Base-by-base conservation (phyloP, 495 filamentous ascomycete species). In the Staphylotrichum longicolle region DNA sequence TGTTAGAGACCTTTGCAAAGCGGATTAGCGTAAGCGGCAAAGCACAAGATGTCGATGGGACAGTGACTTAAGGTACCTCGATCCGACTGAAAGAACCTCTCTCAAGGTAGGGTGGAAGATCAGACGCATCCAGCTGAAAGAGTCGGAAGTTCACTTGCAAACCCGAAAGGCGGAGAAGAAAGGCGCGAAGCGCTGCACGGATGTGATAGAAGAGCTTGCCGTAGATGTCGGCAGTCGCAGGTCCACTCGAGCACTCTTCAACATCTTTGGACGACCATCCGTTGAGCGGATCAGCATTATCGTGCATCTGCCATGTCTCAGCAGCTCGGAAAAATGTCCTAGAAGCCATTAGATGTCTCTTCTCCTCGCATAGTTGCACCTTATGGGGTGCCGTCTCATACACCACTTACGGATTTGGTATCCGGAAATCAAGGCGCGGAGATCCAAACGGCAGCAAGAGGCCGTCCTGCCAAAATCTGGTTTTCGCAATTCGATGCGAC, bases 371-470 rank as follows among this genome's bases (percentile, higher is more conserved):
- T 27, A 27, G 20, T 27, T 27, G 20, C 20, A 27, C 20, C 20
- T 27, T 27, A 27, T 27, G 20, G 20, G 20, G 20, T 27, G 20
- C 20, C 20, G 20, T 27, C 20, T 27, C 20, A 27, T 27, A 27
- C 20, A 27, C 20, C 4, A 52, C 33, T 39, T 6, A 52, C 50
- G 50, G 50, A 20, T 52, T 52, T 7, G 50, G 50, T 9, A 15
- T 14, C 9, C 32, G 33, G n/a, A 52, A 52, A 14, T 20, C 45
- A 66, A 47, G 12, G 67, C 72, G 71, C 6, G 67, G 60, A 41
- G 49, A 48, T 30, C 75, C 74, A 50, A 77, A 76, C 52, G 75
- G 70, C 9, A 75, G 64, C 4, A 77, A 40, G 4, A 77, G 41
- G 9, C 75, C 75, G 34, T 77, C 73, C 32, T 72, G 51, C 7